Evolutionary conservation across 768 basidiomycete genomes (phyloP).

Genomic region (Cyclocybe cylindracea): DNA sequence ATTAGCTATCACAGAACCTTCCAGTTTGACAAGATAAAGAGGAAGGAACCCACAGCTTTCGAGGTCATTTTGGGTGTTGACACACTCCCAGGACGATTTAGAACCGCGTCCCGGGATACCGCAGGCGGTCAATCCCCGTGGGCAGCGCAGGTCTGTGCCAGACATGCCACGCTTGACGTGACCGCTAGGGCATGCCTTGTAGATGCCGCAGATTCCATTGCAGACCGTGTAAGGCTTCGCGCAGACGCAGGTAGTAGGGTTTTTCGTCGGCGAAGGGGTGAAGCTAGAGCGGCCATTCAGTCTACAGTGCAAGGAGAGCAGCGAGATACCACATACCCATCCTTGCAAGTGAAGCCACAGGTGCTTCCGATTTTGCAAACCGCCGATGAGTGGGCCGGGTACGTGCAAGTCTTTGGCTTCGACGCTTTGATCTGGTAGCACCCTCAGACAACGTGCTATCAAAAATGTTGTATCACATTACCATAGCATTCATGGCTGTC

Average conservation of each 20-base stretch:
- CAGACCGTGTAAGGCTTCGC: slow-evolving; percentile 40
- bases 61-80: slow-evolving; percentile 46
- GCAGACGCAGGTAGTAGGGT: slow-evolving; percentile 45
- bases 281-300: slow-evolving; percentile 15
- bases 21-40: not conserved
- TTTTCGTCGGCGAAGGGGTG: slow-evolving; percentile 26
- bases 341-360: slow-evolving; percentile 47
- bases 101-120: slow-evolving; percentile 39
- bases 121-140: slow-evolving; percentile 40
- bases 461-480: slow-evolving; percentile 14
- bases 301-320: not conserved
- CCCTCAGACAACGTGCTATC: not conserved
- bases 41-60: slow-evolving; percentile 49
- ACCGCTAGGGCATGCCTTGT: slow-evolving; percentile 33
- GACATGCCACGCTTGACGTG: slow-evolving; percentile 31
- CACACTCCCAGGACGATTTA: slow-evolving; percentile 45
- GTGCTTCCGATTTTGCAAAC: slow-evolving; percentile 35
- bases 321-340: slow-evolving; percentile 34
- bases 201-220: slow-evolving; percentile 48
- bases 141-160: slow-evolving; percentile 31
- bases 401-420: slow-evolving; percentile 31
- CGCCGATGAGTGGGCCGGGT: slow-evolving; percentile 40
- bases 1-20: too few relatives aligned
- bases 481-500: slow-evolving; percentile 34
- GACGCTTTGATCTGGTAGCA: slow-evolving; percentile 6